Conservation (phyloP, 768 basidiomycete genomes). For the Pleurotus platypus region DNA sequence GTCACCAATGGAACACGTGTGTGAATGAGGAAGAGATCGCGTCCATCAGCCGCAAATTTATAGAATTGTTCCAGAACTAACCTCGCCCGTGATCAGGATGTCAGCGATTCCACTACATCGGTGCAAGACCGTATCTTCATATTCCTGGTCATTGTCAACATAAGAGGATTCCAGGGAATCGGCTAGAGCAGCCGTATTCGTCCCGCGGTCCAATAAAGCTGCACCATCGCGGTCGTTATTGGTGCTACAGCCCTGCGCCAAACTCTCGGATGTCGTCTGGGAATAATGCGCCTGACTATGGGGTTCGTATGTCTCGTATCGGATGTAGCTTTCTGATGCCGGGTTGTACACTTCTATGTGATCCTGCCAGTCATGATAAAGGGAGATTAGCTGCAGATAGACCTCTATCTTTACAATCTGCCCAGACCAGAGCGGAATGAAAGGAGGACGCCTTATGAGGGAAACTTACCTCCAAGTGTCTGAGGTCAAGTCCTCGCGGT, state of each 20-base stretch:
- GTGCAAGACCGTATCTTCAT: constrained; percentile 33
- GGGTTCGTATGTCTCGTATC: constrained; percentile 45
- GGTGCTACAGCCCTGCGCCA: constrained; percentile 25
- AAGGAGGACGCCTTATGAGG: not conserved
- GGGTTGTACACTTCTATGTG: constrained; percentile 40
- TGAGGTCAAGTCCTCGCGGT: constrained; percentile 31
- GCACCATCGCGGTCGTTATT: constrained; percentile 27
- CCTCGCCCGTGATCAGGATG: constrained; percentile 50
- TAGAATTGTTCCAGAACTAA: constrained; percentile 17
- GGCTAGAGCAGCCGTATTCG: constrained; percentile 6
- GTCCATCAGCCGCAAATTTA: not conserved
- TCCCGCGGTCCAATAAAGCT: constrained; percentile 21
- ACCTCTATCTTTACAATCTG: not conserved
- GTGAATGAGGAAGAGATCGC: not conserved
- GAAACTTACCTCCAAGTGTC: constrained; percentile 27
- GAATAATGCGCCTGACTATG: constrained; percentile 33
- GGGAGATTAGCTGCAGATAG: not conserved
- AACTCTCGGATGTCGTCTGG: constrained; percentile 27
- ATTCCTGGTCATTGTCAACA: constrained; percentile 35
- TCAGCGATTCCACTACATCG: constrained; percentile 40
- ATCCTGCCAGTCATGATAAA: constrained; percentile 23
- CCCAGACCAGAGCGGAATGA: not conserved
- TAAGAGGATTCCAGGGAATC: constrained; percentile 9
- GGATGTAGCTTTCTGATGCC: constrained; percentile 29
- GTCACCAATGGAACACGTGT: not conserved